These are phyloP conservation scores for Spencermartinsiella ligniputridi DNA, from an alignment of 1,139 yeast genomes.

Conservation along the genomic window DNA sequence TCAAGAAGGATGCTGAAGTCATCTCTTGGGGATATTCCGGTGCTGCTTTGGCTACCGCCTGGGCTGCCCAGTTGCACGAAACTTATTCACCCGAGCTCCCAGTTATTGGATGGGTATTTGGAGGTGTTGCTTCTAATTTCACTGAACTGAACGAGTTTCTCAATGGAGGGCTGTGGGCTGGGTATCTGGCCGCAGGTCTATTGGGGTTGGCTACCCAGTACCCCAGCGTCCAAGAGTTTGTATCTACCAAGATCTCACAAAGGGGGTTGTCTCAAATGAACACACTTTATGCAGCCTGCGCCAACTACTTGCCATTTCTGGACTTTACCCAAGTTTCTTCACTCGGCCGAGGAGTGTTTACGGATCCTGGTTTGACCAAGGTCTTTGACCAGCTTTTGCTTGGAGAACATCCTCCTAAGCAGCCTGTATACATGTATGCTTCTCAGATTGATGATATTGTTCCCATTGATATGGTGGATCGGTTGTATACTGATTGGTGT, in stretches of 20 bases:
- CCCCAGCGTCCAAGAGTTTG: slow-evolving; percentile 18
- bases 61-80: slow-evolving; percentile 29
- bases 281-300: not conserved
- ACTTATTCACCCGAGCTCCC: slow-evolving; percentile 29
- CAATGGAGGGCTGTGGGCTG: slow-evolving; percentile 21
- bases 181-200: slow-evolving; percentile 26
- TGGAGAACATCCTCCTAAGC: slow-evolving; percentile 16
- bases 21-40: slow-evolving; percentile 32
- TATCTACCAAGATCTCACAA: slow-evolving; percentile 1
- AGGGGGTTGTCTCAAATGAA: not conserved
- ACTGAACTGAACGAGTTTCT: slow-evolving; percentile 13
- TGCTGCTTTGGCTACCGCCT: slow-evolving; percentile 30
- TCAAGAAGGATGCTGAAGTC: slow-evolving; percentile 13
- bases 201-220: slow-evolving; percentile 29
- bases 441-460: slow-evolving; percentile 27
- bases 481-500: slow-evolving; percentile 22
- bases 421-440: slow-evolving; percentile 26
- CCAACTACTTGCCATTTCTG: not conserved
- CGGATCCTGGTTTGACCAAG: not conserved
- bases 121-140: slow-evolving; percentile 26
- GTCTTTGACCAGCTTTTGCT: not conserved
- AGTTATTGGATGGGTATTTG: slow-evolving; percentile 26
- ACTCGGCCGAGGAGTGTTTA: not conserved
- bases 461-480: slow-evolving; percentile 20
- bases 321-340: not conserved